Conservation (phyloP, 2,329 filamentous ascomycete genomes). For the Sphaerulina vaccinii region DNA sequence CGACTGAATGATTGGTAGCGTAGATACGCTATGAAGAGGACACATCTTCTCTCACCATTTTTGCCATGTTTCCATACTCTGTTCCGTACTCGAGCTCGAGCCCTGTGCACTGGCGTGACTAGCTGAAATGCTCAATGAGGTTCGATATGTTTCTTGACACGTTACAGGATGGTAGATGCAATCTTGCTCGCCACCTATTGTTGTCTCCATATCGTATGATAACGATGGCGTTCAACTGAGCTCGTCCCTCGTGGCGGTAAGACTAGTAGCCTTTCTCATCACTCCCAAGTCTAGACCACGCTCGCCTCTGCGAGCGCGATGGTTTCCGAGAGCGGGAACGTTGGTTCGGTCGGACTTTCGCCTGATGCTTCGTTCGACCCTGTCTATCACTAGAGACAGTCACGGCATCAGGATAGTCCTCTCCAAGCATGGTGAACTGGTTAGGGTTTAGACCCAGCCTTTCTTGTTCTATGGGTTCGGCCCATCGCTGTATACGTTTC, state of each 20-base stretch:
- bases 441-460: conserved; percentile 28
- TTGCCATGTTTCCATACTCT: not conserved
- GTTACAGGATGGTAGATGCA: too few species aligned
- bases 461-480: conserved; percentile 32
- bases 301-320: not conserved
- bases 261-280: not conserved
- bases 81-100: too few species aligned
- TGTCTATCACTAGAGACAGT: conserved; percentile 19
- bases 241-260: too few species aligned
- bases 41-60: not conserved
- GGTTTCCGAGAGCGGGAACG: not conserved
- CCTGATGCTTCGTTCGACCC: conserved; percentile 18
- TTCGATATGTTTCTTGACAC: too few species aligned
- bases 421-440: conserved; percentile 38
- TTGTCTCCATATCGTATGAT: too few species aligned
- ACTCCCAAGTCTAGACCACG: not conserved
- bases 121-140: too few species aligned
- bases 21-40: not conserved
- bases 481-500: conserved; percentile 28
- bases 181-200: too few species aligned
- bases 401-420: conserved; percentile 36
- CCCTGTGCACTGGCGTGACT: too few species aligned
- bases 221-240: too few species aligned
- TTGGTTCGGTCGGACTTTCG: not conserved
- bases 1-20: not conserved